A percentile compares a stretch with the other conserved stretches of the same genome.
These are phyloP conservation scores for Dictyostelium capitatum DNA, from an alignment of 78 protist genomes.

Conservation along the genomic window DNA sequence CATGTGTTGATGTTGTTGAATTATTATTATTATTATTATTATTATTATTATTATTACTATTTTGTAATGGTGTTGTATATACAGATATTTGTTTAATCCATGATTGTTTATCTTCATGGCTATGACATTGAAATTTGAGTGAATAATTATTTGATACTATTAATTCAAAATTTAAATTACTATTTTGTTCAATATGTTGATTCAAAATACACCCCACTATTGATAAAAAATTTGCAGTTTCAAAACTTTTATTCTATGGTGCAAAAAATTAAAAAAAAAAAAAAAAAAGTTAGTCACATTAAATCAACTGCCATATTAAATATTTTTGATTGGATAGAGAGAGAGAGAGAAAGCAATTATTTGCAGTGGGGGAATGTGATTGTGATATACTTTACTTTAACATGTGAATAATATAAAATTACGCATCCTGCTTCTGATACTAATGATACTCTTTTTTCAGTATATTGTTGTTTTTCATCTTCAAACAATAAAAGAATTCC, in stretches of 20 bases:
- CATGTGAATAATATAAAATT: conserved; percentile 17
- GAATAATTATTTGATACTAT: not conserved
- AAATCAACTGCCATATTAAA: too few species aligned
- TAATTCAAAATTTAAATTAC: conserved; percentile 11
- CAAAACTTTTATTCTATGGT: conserved; percentile 20
- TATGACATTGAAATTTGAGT: conserved; percentile 8
- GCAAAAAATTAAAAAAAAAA: not conserved
- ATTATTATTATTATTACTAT: not conserved
- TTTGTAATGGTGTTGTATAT: not conserved
- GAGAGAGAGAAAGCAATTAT: not conserved
- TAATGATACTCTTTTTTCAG: conserved; percentile 22
- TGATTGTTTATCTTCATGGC: conserved; percentile 4
- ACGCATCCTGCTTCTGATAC: conserved; percentile 21
- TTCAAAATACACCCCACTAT: conserved; percentile 20
- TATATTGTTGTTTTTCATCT: not conserved
- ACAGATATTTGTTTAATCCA: not conserved
- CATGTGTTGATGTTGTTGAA: not conserved
- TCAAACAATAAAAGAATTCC: conserved; percentile 15
- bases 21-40: not conserved
- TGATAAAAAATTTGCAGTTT: conserved; percentile 36
- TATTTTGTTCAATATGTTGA: not conserved
- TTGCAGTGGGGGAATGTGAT: not conserved
- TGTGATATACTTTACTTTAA: not conserved
- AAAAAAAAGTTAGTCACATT: too few species aligned
- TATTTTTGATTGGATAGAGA: too few species aligned